phyloP scores from a whole-genome alignment of 139 green algal genomes.

The Dunaliella primolecta region DNA sequence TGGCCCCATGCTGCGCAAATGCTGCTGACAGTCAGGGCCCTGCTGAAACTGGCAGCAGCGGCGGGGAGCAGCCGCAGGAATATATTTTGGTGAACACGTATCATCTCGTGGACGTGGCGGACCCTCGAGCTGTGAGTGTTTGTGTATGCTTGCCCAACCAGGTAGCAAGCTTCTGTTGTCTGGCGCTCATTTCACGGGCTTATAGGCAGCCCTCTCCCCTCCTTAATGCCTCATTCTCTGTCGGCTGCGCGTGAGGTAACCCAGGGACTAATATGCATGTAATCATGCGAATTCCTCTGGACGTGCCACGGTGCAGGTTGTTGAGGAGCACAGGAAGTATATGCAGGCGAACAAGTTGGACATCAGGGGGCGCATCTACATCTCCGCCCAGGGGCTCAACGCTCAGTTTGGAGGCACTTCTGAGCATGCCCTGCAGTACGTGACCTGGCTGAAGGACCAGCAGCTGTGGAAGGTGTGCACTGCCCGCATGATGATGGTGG shows the following conservation, averaged over 20 bases:
- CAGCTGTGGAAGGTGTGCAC: slow-evolving; percentile 58
- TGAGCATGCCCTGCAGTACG: slow-evolving; percentile 68
- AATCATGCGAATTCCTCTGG: too few relatives aligned
- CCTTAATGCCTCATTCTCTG: too few relatives aligned
- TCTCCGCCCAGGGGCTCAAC: slow-evolving; percentile 93
- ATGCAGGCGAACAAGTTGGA: slow-evolving; percentile 26
- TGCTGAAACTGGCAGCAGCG: too few relatives aligned
- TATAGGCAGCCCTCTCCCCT: too few relatives aligned
- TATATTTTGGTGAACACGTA: slow-evolving; percentile 94
- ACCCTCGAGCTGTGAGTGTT: slow-evolving; percentile 54
- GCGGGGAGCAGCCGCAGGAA: too few relatives aligned
- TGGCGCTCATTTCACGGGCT: too few relatives aligned
- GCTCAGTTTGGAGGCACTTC: slow-evolving; percentile 78
- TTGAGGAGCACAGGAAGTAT: slow-evolving; percentile 39
- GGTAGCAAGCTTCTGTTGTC: neutral
- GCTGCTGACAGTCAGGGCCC: neutral
- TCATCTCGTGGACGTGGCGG: slow-evolving; percentile 76
- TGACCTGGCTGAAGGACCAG: slow-evolving; percentile 65
- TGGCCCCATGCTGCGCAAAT: neutral
- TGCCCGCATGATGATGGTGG: too few relatives aligned
- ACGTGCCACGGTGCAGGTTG: slow-evolving; percentile 38
- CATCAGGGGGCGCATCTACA: slow-evolving; percentile 91
- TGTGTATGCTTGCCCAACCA: neutral
- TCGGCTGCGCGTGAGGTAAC: too few relatives aligned
- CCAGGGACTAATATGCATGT: too few relatives aligned